Evolutionary conservation across 768 basidiomycete species (phyloP).

Genomic region (Clavaria fumosa): DNA sequence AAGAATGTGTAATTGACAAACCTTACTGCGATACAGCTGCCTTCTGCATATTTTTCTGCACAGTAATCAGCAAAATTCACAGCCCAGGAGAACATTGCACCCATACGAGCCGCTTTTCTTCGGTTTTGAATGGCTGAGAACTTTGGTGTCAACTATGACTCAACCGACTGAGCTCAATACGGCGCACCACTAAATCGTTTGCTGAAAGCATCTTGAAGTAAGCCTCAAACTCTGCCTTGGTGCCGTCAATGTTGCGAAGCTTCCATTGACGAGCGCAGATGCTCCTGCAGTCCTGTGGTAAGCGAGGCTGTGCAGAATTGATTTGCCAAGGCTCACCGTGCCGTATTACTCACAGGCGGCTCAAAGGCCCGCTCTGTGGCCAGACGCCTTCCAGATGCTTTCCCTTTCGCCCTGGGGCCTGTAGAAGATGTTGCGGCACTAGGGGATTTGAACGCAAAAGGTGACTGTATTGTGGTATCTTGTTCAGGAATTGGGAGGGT

Average conservation of each 20-base stretch:
- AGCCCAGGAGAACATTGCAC: too few species aligned
- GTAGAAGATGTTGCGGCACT: neutral
- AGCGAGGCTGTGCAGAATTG: neutral
- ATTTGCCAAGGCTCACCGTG: neutral
- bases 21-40: too few species aligned
- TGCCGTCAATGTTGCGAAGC: neutral
- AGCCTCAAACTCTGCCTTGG: neutral
- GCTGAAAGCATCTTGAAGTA: neutral
- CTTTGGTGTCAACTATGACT: neutral
- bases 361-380: neutral
- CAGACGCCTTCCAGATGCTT: neutral
- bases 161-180: neutral
- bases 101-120: neutral
- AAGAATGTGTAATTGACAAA: too few species aligned
- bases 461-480: too few species aligned
- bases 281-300: neutral
- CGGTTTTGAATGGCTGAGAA: slow-evolving; percentile 1
- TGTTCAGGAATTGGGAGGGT: too few species aligned
- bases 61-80: too few species aligned
- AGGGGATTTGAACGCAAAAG: neutral
- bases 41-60: too few species aligned
- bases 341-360: neutral
- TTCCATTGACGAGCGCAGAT: slow-evolving; percentile 1
- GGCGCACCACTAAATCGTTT: neutral
- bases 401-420: neutral